These are phyloP conservation scores for Coemansia sp. DNA, from an alignment of 192 early-diverging fungal genomes.

Conservation along the genomic window DNA sequence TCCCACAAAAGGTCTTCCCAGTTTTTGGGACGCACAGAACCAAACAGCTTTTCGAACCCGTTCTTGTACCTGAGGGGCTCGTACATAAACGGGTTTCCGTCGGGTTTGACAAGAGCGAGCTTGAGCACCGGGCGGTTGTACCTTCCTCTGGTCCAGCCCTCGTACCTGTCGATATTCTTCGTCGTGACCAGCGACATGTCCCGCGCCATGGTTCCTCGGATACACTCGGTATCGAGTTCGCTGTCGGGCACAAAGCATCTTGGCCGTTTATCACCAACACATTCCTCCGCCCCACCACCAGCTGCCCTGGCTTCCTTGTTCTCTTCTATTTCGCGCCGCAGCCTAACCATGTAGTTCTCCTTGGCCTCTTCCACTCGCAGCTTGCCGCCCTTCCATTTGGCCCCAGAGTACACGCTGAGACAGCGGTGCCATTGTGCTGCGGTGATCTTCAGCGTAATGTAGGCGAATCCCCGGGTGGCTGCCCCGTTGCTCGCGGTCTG, in stretches of 20 bases:
- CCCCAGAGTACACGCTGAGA: conserved; percentile 67
- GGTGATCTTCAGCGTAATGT: conserved; percentile 69
- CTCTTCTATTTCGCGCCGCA: conserved; percentile 56
- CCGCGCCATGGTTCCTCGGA: conserved; percentile 50
- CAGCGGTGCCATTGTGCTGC: conserved; percentile 68
- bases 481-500: conserved; percentile 2
- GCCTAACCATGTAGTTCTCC: conserved; percentile 59
- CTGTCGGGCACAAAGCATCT: neutral
- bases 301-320: neutral
- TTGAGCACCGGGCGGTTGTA: conserved; percentile 74
- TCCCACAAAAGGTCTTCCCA: conserved; percentile 41
- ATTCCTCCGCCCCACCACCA: neutral
- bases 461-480: conserved; percentile 69
- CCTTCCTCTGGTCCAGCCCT: conserved; percentile 67
- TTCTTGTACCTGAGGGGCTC: conserved; percentile 71
- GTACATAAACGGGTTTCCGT: conserved; percentile 62
- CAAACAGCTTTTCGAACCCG: conserved; percentile 59
- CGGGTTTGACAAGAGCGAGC: conserved; percentile 59
- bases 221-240: conserved; percentile 30
- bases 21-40: conserved; percentile 16
- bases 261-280: conserved; percentile 29
- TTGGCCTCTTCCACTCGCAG: conserved; percentile 82
- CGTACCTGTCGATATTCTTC: conserved; percentile 62
- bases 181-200: conserved; percentile 74
- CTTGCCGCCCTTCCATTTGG: conserved; percentile 83